Conservation (phyloP, 768 basidiomycete species). For the Suillus lakei region DNA sequence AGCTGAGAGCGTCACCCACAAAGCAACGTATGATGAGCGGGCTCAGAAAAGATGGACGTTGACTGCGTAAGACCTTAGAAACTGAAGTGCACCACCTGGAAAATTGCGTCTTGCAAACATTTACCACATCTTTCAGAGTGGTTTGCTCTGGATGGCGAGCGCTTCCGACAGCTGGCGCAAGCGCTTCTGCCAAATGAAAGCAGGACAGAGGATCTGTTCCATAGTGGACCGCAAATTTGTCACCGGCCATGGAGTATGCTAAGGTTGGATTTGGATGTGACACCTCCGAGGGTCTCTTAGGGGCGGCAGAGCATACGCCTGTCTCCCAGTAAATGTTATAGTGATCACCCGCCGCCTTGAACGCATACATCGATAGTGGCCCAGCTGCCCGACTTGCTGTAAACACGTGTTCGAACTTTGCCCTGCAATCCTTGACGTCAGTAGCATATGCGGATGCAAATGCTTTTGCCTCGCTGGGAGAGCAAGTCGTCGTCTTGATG, state of each 20-base stretch:
- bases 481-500: constrained; percentile 16
- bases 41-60: constrained; percentile 2
- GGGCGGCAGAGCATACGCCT: constrained; percentile 30
- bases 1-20: constrained; percentile 31
- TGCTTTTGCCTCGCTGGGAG: constrained; percentile 13
- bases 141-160: not conserved
- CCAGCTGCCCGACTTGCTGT: constrained; percentile 32
- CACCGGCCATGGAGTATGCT: constrained; percentile 25
- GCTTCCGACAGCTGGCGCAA: constrained; percentile 14
- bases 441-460: constrained; percentile 22
- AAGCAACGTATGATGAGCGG: constrained; percentile 32
- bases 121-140: not conserved
- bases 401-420: not conserved
- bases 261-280: constrained; percentile 35
- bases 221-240: constrained; percentile 32
- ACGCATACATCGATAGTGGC: constrained; percentile 22
- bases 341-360: constrained; percentile 16
- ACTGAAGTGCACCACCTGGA: constrained; percentile 30
- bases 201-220: constrained; percentile 34
- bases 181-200: constrained; percentile 36
- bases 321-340: constrained; percentile 31
- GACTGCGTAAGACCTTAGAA: constrained; percentile 15
- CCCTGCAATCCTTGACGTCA: constrained; percentile 23
- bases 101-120: constrained; percentile 25
- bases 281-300: constrained; percentile 17